Percentiles rank a stretch among this genome's conserved stretches.
These are phyloP conservation scores for Fusarium avenaceum DNA, from an alignment of 2,329 filamentous ascomycete genomes.

Conservation along the genomic window DNA sequence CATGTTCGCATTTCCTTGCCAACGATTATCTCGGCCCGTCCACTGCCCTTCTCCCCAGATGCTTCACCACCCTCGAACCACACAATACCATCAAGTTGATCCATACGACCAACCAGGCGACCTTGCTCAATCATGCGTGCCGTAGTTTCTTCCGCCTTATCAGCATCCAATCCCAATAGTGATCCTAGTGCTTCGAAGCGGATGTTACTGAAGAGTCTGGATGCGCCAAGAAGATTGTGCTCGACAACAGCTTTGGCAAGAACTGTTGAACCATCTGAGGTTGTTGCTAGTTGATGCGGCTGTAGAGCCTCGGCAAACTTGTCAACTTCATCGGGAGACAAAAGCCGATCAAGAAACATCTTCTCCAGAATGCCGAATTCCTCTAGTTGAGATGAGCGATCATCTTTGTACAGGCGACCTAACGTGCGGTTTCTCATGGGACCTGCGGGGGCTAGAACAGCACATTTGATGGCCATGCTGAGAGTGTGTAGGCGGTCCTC, in stretches of 20 bases:
- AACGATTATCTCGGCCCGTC: constrained; percentile 72
- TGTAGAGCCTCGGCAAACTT: constrained; percentile 85
- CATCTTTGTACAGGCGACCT: constrained; percentile 92
- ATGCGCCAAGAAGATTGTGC: constrained; percentile 92
- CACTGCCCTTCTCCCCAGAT: constrained; percentile 75
- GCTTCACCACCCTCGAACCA: constrained; percentile 85
- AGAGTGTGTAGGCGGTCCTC: constrained; percentile 88
- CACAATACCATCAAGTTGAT: constrained; percentile 91
- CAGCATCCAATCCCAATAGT: constrained; percentile 82
- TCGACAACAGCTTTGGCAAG: constrained; percentile 94
- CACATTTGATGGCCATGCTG: constrained; percentile 89
- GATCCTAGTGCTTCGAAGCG: constrained; percentile 79
- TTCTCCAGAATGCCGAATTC: constrained; percentile 95
- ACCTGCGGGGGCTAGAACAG: constrained; percentile 91
- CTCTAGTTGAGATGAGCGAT: constrained; percentile 78
- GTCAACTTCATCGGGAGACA: constrained; percentile 84
- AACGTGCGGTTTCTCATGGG: constrained; percentile 85
- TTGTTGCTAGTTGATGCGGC: constrained; percentile 91
- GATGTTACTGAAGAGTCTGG: constrained; percentile 83
- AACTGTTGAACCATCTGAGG: constrained; percentile 91
- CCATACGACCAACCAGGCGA: constrained; percentile 87
- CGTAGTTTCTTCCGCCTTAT: constrained; percentile 90
- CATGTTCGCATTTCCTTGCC: constrained; percentile 83
- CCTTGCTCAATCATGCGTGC: constrained; percentile 97
- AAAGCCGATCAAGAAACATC: constrained; percentile 92